Evolutionary conservation across 495 filamentous ascomycete genomes (phyloP).

Genomic region (Jackrogersella minutella): DNA sequence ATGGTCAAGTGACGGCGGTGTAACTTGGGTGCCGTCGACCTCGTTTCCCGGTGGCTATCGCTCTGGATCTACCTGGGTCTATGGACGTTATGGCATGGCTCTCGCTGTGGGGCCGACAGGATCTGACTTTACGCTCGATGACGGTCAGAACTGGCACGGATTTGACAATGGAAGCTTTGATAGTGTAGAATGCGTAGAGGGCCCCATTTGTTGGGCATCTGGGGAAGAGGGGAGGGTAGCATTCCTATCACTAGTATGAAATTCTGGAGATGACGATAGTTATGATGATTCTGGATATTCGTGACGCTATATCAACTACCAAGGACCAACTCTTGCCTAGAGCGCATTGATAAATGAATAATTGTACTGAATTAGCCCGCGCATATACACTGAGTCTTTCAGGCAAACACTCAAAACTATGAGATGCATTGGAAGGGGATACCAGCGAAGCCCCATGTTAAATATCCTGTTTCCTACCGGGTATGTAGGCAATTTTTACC

Average conservation of each 20-base stretch:
- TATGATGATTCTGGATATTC: background rate
- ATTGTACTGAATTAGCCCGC: too few species aligned
- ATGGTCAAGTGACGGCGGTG: constrained; percentile 32
- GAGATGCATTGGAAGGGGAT: too few species aligned
- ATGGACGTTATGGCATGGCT: constrained; percentile 5
- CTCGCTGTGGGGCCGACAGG: constrained; percentile 36
- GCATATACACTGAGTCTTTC: too few species aligned
- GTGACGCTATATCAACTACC: background rate
- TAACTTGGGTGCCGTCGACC: constrained; percentile 23
- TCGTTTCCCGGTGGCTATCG: constrained; percentile 33
- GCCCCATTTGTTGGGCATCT: constrained; percentile 30
- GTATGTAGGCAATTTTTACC: too few species aligned
- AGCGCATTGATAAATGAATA: background rate
- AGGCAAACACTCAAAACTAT: too few species aligned
- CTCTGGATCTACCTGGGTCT: constrained; percentile 34
- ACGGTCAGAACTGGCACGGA: constrained; percentile 22
- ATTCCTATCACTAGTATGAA: constrained; percentile 2
- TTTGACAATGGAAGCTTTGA: constrained; percentile 38
- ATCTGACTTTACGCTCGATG: constrained; percentile 29
- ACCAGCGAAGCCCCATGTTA: too few species aligned
- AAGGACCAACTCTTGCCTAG: background rate
- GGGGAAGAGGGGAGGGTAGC: constrained; percentile 35
- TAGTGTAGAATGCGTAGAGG: constrained; percentile 34
- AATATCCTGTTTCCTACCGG: too few species aligned
- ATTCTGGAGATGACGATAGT: background rate